These are phyloP conservation scores for Nicotiana obtusifolia DNA, from an alignment of 257 asterid species.

Conservation along the genomic window DNA sequence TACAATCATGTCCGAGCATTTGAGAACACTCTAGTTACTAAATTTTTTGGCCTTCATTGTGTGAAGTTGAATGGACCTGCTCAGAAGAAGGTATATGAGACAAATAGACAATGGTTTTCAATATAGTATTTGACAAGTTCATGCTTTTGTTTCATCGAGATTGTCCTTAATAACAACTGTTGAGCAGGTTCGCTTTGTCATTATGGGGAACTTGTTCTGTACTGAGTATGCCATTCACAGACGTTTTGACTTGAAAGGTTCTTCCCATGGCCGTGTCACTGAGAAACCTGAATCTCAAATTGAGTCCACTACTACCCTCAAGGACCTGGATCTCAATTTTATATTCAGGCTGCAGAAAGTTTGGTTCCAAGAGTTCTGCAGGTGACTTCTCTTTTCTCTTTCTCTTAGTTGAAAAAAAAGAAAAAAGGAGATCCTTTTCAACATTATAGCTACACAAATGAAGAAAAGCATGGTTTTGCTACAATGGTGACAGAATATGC, in stretches of 20 bases:
- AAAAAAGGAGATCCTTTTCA: background rate
- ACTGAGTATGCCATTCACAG: conserved; percentile 65
- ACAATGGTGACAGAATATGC: background rate
- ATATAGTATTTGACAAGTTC: background rate
- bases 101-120: background rate
- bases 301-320: conserved; percentile 76
- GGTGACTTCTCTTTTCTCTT: conserved; percentile 30
- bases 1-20: conserved; percentile 72
- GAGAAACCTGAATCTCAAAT: conserved; percentile 62
- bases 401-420: background rate
- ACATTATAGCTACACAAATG: background rate
- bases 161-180: conserved; percentile 8
- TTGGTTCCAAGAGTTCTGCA: conserved; percentile 71
- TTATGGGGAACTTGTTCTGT: conserved; percentile 90
- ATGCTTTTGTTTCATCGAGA: background rate
- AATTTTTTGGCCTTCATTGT: conserved; percentile 83
- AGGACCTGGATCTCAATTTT: conserved; percentile 89
- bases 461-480: background rate
- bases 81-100: conserved; percentile 65
- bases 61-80: conserved; percentile 82
- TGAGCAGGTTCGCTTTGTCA: conserved; percentile 79
- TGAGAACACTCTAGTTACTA: conserved; percentile 75
- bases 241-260: conserved; percentile 87
- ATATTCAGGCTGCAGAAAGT: conserved; percentile 63
- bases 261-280: conserved; percentile 83